Conservation (phyloP, 768 basidiomycete species). For the Lyophyllum shimeji region DNA sequence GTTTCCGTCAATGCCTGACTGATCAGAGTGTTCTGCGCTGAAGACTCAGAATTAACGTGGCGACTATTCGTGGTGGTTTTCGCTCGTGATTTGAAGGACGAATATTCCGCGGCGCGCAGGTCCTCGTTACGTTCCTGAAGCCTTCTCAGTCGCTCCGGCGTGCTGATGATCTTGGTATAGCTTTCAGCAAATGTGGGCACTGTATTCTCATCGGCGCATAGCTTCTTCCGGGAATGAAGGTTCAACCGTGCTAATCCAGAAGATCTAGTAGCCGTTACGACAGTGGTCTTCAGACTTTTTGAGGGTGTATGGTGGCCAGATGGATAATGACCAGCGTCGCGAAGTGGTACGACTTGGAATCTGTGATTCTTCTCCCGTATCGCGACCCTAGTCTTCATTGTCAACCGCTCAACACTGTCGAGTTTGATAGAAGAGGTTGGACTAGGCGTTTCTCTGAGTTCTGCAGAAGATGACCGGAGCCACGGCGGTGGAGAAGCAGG, state of each 20-base stretch:
- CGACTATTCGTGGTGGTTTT: not conserved
- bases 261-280: not conserved
- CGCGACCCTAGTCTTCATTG: conserved; percentile 45
- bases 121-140: conserved; percentile 10
- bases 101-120: not conserved
- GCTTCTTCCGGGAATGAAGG: conserved; percentile 6
- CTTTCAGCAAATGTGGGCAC: not conserved
- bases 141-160: not conserved
- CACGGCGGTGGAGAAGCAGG: conserved; percentile 5
- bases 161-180: not conserved
- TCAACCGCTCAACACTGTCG: conserved; percentile 24
- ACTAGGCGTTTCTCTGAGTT: conserved; percentile 11
- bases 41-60: not conserved
- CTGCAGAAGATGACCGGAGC: conserved; percentile 15
- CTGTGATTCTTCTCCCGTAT: conserved; percentile 43
- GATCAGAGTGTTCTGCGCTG: not conserved
- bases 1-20: not conserved
- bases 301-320: not conserved
- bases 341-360: conserved; percentile 42
- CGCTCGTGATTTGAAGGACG: not conserved
- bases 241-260: not conserved
- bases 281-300: not conserved
- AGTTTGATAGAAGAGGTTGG: conserved; percentile 12
- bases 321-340: conserved; percentile 24
- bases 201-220: conserved; percentile 7